Evolutionary conservation across 768 basidiomycete species (phyloP).

Genomic region (Kwoniella sp.): DNA sequence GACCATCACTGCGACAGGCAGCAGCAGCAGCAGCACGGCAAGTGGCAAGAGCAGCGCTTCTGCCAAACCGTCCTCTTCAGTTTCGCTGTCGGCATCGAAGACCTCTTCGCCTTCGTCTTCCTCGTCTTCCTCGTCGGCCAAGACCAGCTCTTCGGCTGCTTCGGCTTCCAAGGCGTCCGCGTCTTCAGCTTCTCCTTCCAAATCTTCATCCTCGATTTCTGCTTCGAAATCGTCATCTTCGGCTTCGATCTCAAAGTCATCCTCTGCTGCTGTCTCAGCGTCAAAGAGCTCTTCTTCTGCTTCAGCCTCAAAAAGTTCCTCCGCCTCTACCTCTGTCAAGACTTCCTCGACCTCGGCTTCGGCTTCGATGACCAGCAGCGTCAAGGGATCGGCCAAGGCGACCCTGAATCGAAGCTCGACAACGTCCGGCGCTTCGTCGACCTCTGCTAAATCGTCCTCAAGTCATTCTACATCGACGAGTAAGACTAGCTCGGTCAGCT

Average conservation of each 20-base stretch:
- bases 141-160: neutral
- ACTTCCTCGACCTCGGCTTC: constrained; percentile 21
- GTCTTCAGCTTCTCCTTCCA: constrained; percentile 12
- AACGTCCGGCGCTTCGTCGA: neutral
- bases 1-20: neutral
- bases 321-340: constrained; percentile 1
- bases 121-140: neutral
- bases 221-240: constrained; percentile 4
- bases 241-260: neutral
- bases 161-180: constrained; percentile 5
- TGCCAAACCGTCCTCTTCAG: constrained; percentile 5
- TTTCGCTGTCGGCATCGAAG: constrained; percentile 4
- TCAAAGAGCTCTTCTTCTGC: neutral
- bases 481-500: constrained; percentile 8
- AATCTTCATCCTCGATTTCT: neutral
- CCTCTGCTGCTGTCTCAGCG: constrained; percentile 1
- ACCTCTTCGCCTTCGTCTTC: neutral
- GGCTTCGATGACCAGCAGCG: neutral
- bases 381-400: constrained; percentile 6
- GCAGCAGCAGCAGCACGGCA: neutral
- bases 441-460: neutral
- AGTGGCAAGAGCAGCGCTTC: constrained; percentile 5
- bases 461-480: neutral
- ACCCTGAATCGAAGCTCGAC: constrained; percentile 11
- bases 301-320: constrained; percentile 4